phyloP scores from a whole-genome alignment of 2,329 filamentous ascomycete species.

The Tolypocladium sp. region DNA sequence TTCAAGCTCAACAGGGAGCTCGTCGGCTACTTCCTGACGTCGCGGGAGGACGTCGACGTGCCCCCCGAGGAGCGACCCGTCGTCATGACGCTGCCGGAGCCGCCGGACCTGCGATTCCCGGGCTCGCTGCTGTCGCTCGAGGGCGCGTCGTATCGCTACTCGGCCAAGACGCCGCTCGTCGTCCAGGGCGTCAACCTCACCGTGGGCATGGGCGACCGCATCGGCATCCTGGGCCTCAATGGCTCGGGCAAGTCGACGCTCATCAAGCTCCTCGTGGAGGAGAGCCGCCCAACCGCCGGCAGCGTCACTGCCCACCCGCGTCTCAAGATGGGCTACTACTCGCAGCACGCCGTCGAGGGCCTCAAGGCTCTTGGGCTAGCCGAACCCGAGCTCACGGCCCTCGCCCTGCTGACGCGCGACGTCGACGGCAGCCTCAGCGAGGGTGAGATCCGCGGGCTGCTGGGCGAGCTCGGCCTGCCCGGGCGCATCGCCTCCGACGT shows the following conservation, averaged over 20 bases:
- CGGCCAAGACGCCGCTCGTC: conserved; percentile 24
- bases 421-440: conserved; percentile 47
- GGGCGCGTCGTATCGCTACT: conserved; percentile 57
- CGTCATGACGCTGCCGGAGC: conserved; percentile 48
- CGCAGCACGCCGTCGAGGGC: conserved; percentile 67
- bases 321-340: conserved; percentile 65
- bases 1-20: conserved; percentile 78
- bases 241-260: conserved; percentile 77
- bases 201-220: conserved; percentile 62
- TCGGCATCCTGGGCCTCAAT: conserved; percentile 72
- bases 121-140: conserved; percentile 67
- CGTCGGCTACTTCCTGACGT: conserved; percentile 48
- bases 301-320: conserved; percentile 58
- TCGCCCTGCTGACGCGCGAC: conserved; percentile 51
- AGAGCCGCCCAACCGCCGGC: conserved; percentile 49
- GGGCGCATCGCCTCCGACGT: conserved; percentile 66
- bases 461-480: conserved; percentile 61
- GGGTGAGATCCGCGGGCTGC: conserved; percentile 55
- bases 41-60: conserved; percentile 62
- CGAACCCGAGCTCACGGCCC: conserved; percentile 50
- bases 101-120: conserved; percentile 64
- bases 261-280: conserved; percentile 59
- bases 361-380: conserved; percentile 45
- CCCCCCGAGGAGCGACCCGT: conserved; percentile 53
- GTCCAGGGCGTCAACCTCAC: conserved; percentile 58